Percentiles rank a stretch among this genome's conserved stretches.
Evolutionary conservation across 495 filamentous ascomycete genomes (phyloP).

Genomic region (Trichodelitschia bisporula): DNA sequence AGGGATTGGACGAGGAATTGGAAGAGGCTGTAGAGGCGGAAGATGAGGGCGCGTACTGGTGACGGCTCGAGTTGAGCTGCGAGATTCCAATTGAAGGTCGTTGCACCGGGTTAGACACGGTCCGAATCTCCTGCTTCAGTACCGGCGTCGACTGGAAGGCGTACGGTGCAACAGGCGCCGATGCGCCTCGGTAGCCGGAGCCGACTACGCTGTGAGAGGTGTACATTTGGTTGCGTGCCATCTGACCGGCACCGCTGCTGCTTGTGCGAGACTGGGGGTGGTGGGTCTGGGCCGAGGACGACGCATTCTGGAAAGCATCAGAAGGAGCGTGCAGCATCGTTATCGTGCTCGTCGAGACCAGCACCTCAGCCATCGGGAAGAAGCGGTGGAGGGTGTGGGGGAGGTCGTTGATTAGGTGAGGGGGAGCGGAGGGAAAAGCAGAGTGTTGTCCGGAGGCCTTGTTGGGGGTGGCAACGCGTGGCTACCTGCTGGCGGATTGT

Average conservation of each 20-base stretch:
- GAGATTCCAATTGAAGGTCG: slow-evolving; percentile 19
- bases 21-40: slow-evolving; percentile 15
- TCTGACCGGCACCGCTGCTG: slow-evolving; percentile 11
- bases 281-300: slow-evolving; percentile 10
- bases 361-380: slow-evolving; percentile 19
- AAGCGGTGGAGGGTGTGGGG: no score
- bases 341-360: slow-evolving; percentile 14
- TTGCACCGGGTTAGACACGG: slow-evolving; percentile 37
- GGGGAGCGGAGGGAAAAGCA: no score
- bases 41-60: slow-evolving; percentile 12
- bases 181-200: slow-evolving; percentile 37
- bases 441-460: no score
- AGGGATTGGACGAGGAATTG: slow-evolving; percentile 13
- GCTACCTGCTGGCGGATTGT: no score
- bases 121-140: slow-evolving; percentile 40
- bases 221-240: slow-evolving; percentile 5
- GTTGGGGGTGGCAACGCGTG: no score
- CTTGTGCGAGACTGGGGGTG: slow-evolving; percentile 7
- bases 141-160: slow-evolving; percentile 61
- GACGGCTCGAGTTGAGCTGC: slow-evolving; percentile 8
- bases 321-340: slow-evolving; percentile 17
- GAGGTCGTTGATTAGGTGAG: no score
- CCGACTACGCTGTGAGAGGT: no score
- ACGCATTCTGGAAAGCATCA: slow-evolving; percentile 14
- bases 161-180: slow-evolving; percentile 55